Evolutionary conservation across 2,329 filamentous ascomycete genomes (phyloP).

Genomic region (Bipolaris sorokiniana): DNA sequence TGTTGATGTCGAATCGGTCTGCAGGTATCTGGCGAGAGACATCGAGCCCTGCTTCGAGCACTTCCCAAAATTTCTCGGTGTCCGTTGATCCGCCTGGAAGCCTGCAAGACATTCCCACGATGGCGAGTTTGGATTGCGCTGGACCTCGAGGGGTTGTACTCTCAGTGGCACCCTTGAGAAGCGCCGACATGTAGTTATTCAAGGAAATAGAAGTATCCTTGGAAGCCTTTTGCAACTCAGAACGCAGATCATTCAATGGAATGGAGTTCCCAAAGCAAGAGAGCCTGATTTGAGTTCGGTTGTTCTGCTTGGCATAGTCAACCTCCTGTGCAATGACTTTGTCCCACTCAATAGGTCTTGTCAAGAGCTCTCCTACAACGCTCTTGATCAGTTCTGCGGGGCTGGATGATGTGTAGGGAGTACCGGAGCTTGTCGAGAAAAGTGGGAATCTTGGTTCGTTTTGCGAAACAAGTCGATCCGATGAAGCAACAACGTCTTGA

Average conservation of each 20-base stretch:
- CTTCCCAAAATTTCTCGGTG: conserved; percentile 46
- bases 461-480: conserved; percentile 30
- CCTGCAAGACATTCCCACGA: conserved; percentile 49
- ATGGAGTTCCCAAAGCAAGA: conserved; percentile 28
- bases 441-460: conserved; percentile 52
- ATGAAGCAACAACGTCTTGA: conserved; percentile 24
- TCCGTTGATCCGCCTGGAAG: conserved; percentile 36
- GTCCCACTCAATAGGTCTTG: conserved; percentile 27
- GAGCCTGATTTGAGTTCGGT: conserved; percentile 1
- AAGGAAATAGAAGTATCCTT: not conserved
- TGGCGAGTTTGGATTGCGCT: conserved; percentile 31
- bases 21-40: conserved; percentile 40
- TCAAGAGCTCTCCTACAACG: conserved; percentile 24
- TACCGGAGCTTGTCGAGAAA: conserved; percentile 59
- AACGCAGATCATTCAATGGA: conserved; percentile 26
- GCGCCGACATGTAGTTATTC: conserved; percentile 3
- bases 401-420: conserved; percentile 23
- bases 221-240: not conserved
- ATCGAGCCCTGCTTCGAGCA: conserved; percentile 39
- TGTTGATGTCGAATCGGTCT: conserved; percentile 28
- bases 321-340: conserved; percentile 24
- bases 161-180: not conserved
- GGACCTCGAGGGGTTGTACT: conserved; percentile 4
- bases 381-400: conserved; percentile 19
- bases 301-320: conserved; percentile 1